Evolutionary conservation across 306 rosid genomes (phyloP).

Genomic region (Fragaria nilgerrensis): DNA sequence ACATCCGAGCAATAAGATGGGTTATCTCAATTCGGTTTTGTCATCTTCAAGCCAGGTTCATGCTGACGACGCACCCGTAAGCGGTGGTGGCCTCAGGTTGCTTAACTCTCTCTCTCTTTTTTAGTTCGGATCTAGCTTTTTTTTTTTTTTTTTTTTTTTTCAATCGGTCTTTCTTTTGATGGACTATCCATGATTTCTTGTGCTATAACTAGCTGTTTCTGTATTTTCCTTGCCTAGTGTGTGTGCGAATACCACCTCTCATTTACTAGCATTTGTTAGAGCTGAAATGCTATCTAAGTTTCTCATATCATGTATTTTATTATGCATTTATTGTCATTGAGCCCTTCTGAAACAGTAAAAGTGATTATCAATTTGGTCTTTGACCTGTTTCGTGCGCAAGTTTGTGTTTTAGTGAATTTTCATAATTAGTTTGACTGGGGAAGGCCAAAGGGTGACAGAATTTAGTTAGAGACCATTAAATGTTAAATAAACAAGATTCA

Average conservation of each 20-base stretch:
- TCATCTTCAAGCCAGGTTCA: slow-evolving; percentile 70
- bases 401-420: background rate
- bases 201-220: background rate
- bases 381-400: background rate
- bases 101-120: slow-evolving; percentile 2
- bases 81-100: slow-evolving; percentile 92
- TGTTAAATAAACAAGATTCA: background rate
- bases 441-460: background rate
- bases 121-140: slow-evolving; percentile 28
- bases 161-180: slow-evolving; percentile 9
- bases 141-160: background rate
- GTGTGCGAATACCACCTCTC: too few relatives aligned
- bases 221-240: too few relatives aligned
- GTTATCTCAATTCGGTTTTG: slow-evolving; percentile 75
- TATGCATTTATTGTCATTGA: background rate
- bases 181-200: background rate
- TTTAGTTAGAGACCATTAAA: slow-evolving; percentile 5
- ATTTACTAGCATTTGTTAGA: background rate
- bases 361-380: background rate
- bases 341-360: background rate
- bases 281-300: background rate
- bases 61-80: slow-evolving; percentile 67
- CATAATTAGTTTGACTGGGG: background rate
- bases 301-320: background rate
- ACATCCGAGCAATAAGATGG: slow-evolving; percentile 59